Percentiles rank a stretch among this genome's conserved stretches.
phyloP scores from a whole-genome alignment of 2,329 filamentous ascomycete species.

The Plenodomus tracheiphilus region DNA sequence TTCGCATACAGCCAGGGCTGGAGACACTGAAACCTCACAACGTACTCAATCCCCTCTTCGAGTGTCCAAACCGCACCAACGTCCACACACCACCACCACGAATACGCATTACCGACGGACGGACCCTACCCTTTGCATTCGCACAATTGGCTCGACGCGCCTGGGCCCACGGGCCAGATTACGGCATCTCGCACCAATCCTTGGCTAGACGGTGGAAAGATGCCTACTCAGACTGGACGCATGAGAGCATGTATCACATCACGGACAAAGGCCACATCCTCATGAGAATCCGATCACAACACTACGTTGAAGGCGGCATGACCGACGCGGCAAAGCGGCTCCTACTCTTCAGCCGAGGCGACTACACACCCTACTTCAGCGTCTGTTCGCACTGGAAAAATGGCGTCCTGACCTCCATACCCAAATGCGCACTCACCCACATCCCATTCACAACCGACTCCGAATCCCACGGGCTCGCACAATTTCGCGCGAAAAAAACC shows the following conservation, averaged over 20 bases:
- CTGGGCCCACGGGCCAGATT: conserved; percentile 51
- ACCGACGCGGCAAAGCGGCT: conserved; percentile 57
- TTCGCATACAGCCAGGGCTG: conserved; percentile 55
- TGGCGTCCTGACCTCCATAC: conserved; percentile 61
- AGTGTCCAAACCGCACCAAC: conserved; percentile 58
- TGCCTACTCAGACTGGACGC: conserved; percentile 55
- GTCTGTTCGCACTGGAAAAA: conserved; percentile 66
- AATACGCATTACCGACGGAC: conserved; percentile 54
- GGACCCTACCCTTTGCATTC: conserved; percentile 61
- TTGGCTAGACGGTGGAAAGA: conserved; percentile 60
- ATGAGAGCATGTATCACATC: conserved; percentile 57
- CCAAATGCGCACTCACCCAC: conserved; percentile 64
- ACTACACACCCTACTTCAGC: conserved; percentile 66
- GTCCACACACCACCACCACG: conserved; percentile 56
- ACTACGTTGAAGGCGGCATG: conserved; percentile 55
- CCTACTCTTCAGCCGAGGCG: conserved; percentile 62
- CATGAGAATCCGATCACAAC: conserved; percentile 60
- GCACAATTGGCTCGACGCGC: conserved; percentile 60
- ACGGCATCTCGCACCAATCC: conserved; percentile 30
- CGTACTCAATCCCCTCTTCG: conserved; percentile 60
- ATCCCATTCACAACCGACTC: conserved; percentile 51
- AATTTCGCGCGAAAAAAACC: conserved; percentile 42
- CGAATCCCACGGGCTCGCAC: conserved; percentile 48
- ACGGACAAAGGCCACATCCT: conserved; percentile 59
- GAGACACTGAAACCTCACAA: conserved; percentile 59